Base-by-base conservation (phyloP, 148 eudicot genomes). In the Tetragonia tetragonoides region DNA sequence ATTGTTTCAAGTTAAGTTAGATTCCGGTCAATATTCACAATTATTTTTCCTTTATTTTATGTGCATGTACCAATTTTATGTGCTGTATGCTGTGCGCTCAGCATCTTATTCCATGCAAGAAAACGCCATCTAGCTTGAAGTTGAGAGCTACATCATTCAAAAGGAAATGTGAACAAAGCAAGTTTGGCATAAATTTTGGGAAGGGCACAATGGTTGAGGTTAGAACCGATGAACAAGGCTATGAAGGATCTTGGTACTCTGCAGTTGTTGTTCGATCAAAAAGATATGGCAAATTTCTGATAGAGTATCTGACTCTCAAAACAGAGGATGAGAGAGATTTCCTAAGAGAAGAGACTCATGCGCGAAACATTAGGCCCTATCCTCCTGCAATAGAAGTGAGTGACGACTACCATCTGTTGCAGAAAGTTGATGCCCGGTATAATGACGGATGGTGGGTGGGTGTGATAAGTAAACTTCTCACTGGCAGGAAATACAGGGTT, bases 371-470 rank as follows among this genome's bases (percentile, higher is more conserved):
- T 14, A 87, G 91, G 84, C 90, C 91, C 54, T 80, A 68, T 54
- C 91, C 91, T 37, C 89, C 94, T 75, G 56, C 74, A 40, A 84
- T 75, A 53, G 59, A 76, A 20, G 21, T 60, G 23, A 75, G 80
- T 38, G 77, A 80, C 41, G 40, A 6, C 5, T 88, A 75, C 70
- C 74, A 64, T 41, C 70, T 79, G 70, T 85, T 84, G 73, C 84
- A 88, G 68, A 85, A 82, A 76, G 90, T 90, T 65, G 93, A 90
- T 87, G 91, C 83, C 60, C 87, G 88, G 88, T 75, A 72, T 74
- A 84, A 88, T 66, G 86, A 80, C 73, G 87, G 86, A 68, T 90
- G 94, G 94, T 84, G 85, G 88, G 77, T 74, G 75, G 90, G 90
- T 77, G 70, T 77, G 78, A 79, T 90, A 40, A 64, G 73, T 41